These are phyloP conservation scores for Talaromyces islandicus DNA, from an alignment of 2,329 filamentous ascomycete species.

Conservation along the genomic window DNA sequence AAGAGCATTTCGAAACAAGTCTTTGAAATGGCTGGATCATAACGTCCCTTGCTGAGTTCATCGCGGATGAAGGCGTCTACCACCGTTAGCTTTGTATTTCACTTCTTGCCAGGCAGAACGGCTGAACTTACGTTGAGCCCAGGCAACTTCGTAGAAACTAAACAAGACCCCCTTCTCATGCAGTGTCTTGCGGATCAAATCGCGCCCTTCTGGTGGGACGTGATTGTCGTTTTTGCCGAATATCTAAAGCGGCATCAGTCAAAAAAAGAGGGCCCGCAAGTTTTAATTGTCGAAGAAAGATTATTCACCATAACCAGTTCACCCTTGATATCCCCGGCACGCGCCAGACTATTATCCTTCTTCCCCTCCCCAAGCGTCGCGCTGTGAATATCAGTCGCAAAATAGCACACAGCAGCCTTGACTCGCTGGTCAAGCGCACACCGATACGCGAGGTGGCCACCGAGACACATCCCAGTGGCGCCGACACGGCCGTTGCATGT, in stretches of 20 bases:
- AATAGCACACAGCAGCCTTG: conserved; percentile 75
- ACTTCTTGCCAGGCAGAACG: background rate
- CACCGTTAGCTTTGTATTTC: conserved; percentile 8
- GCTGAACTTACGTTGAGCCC: conserved; percentile 67
- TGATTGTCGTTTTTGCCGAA: conserved; percentile 90
- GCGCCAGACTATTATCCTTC: conserved; percentile 55
- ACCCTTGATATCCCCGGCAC: conserved; percentile 63
- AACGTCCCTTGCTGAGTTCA: conserved; percentile 87
- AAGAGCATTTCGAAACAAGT: conserved; percentile 87
- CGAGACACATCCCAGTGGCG: conserved; percentile 84
- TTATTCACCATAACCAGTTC: conserved; percentile 66
- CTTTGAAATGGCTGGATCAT: conserved; percentile 79
- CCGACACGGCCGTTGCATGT: conserved; percentile 80
- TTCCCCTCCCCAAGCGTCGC: conserved; percentile 66
- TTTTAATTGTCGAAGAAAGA: background rate
- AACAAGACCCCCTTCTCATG: conserved; percentile 69
- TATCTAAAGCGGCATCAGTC: conserved; percentile 44
- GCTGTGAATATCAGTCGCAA: conserved; percentile 85
- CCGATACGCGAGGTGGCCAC: conserved; percentile 76
- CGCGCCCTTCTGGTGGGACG: conserved; percentile 74
- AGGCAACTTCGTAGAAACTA: conserved; percentile 83
- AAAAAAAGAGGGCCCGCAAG: background rate
- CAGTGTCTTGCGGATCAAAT: conserved; percentile 75
- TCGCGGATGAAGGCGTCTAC: conserved; percentile 84
- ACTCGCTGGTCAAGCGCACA: conserved; percentile 71